phyloP scores from a whole-genome alignment of 352 stramenopile genomes.

The Globisporangium echinulatum region DNA sequence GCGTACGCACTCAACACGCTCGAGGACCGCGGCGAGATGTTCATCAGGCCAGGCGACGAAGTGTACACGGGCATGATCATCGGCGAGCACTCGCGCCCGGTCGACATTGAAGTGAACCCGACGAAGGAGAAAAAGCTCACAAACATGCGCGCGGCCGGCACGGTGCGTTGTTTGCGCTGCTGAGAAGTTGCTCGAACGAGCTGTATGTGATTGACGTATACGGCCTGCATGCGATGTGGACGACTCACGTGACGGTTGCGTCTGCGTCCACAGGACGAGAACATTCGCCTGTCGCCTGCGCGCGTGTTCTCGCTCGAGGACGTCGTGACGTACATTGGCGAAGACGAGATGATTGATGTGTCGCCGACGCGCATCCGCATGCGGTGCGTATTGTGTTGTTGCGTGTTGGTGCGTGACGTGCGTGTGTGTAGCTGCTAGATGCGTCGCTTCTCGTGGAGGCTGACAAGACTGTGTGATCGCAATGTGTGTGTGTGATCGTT shows the following conservation, averaged over 20 bases:
- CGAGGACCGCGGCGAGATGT: constrained; percentile 93
- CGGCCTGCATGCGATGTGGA: not conserved
- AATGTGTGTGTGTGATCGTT: not conserved
- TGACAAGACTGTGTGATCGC: too few relatives aligned
- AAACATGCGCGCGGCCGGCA: constrained; percentile 94
- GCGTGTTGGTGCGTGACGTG: not conserved
- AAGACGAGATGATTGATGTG: constrained; percentile 99
- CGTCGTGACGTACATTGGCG: constrained; percentile 95
- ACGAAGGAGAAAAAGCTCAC: constrained; percentile 95
- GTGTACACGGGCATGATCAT: constrained; percentile 98
- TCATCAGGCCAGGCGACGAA: constrained; percentile 91
- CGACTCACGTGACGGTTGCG: not conserved
- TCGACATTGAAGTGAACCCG: constrained; percentile 98
- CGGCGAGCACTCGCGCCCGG: constrained; percentile 93
- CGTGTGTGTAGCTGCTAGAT: not conserved
- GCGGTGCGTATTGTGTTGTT: constrained; percentile 20
- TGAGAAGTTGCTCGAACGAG: too few relatives aligned
- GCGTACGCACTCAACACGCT: constrained; percentile 91
- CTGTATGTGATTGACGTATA: not conserved
- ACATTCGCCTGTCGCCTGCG: constrained; percentile 90
- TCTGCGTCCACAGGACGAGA: constrained; percentile 80
- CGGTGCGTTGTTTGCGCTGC: constrained; percentile 23
- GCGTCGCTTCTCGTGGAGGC: too few relatives aligned
- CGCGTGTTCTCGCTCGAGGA: constrained; percentile 95
- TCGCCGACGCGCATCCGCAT: constrained; percentile 94